These are phyloP conservation scores for Purpureocillium takamizusanense DNA, from an alignment of 2,329 filamentous ascomycete genomes.

Conservation along the genomic window DNA sequence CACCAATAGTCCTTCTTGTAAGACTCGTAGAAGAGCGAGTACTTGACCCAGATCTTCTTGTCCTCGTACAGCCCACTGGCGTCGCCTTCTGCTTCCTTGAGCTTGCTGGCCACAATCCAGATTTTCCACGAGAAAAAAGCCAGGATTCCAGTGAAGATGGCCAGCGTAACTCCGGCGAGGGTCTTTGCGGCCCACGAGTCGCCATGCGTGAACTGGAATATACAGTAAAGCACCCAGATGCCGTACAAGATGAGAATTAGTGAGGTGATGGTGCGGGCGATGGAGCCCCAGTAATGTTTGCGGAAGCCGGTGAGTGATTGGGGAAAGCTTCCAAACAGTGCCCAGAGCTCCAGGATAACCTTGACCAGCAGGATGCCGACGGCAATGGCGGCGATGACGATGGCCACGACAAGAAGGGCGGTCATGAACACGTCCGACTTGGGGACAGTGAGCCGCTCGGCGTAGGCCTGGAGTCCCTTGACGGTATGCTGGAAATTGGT, in stretches of 20 bases:
- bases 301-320: slow-evolving; percentile 74
- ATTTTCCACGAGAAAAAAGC: slow-evolving; percentile 80
- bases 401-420: slow-evolving; percentile 78
- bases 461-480: slow-evolving; percentile 70
- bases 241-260: slow-evolving; percentile 89
- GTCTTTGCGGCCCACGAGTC: slow-evolving; percentile 90
- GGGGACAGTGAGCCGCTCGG: slow-evolving; percentile 77
- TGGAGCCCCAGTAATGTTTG: slow-evolving; percentile 90
- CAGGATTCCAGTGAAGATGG: slow-evolving; percentile 72
- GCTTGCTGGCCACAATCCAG: slow-evolving; percentile 62
- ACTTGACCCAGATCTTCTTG: slow-evolving; percentile 87
- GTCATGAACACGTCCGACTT: slow-evolving; percentile 95
- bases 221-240: slow-evolving; percentile 89
- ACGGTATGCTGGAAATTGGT: slow-evolving; percentile 42
- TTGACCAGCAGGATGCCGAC: slow-evolving; percentile 85
- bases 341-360: slow-evolving; percentile 83
- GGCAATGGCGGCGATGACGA: slow-evolving; percentile 73
- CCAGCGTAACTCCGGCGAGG: slow-evolving; percentile 74
- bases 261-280: slow-evolving; percentile 81
- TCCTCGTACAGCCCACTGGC: slow-evolving; percentile 69
- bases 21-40: slow-evolving; percentile 93
- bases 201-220: slow-evolving; percentile 88
- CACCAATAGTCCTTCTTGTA: slow-evolving; percentile 97
- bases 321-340: slow-evolving; percentile 81
- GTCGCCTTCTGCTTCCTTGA: slow-evolving; percentile 70